Evolutionary conservation across 225 moss, liverwort and hornwort species (phyloP).

Genomic region (Antitrichia curtipendula): DNA sequence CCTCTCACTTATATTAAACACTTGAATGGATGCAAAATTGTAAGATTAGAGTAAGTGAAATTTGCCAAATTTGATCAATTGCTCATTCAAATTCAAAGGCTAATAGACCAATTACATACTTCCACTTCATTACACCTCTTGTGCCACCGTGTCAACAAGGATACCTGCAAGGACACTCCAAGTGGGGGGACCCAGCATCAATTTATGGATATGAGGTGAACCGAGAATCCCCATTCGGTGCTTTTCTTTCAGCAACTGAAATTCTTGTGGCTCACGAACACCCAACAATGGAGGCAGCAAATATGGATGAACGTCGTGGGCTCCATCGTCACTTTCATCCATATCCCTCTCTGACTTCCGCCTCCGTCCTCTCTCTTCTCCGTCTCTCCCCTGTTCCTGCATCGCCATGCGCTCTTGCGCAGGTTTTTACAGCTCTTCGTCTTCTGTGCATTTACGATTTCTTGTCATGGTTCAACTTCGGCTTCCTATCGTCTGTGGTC

Average conservation of each 20-base stretch:
- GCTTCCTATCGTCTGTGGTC: background rate
- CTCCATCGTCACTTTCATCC: background rate
- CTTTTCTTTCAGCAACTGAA: background rate
- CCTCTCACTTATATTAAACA: background rate
- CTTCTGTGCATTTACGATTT: background rate
- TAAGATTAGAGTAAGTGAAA: no score
- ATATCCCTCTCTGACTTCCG: background rate
- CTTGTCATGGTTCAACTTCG: background rate
- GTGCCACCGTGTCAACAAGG: no score
- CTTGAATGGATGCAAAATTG: no score
- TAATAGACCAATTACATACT: background rate
- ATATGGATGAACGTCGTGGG: background rate
- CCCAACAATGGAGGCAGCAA: background rate
- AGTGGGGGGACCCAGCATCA: background rate
- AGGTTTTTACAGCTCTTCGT: background rate
- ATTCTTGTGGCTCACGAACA: constrained; percentile 5
- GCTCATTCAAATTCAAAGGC: background rate
- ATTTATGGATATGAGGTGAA: background rate
- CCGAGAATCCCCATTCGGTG: background rate
- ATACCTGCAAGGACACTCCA: no score
- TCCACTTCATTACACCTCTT: background rate
- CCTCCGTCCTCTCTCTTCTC: background rate
- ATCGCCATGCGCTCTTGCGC: background rate
- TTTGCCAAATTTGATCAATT: background rate
- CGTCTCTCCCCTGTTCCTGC: background rate